These are phyloP conservation scores for Actinomucor elegans DNA, from an alignment of 371 early-diverging fungal species.

Conservation along the genomic window DNA sequence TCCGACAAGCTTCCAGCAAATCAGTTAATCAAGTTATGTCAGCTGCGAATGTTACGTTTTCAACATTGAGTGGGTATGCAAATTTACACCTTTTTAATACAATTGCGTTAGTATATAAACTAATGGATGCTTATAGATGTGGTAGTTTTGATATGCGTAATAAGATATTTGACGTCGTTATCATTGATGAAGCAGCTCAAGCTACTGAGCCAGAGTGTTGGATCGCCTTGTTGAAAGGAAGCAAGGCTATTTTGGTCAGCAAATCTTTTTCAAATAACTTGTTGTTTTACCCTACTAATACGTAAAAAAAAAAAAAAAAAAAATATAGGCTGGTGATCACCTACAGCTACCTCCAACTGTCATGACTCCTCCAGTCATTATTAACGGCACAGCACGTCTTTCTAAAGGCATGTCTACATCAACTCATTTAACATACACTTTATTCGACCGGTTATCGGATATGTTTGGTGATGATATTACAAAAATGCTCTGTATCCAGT, in stretches of 20 bases:
- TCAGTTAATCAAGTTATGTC: too few relatives aligned
- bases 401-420: conserved; percentile 13
- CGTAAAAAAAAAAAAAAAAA: too few relatives aligned
- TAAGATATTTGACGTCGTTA: conserved; percentile 79
- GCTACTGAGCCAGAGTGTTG: conserved; percentile 87
- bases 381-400: background rate
- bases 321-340: conserved; percentile 87
- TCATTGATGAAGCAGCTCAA: conserved; percentile 95
- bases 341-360: conserved; percentile 87
- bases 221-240: conserved; percentile 78
- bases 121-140: too few relatives aligned
- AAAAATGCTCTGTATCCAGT: conserved; percentile 75
- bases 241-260: conserved; percentile 70
- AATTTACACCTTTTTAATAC: too few relatives aligned
- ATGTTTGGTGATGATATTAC: conserved; percentile 59
- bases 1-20: too few relatives aligned
- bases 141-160: conserved; percentile 51
- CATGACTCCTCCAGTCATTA: conserved; percentile 34
- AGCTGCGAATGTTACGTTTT: conserved; percentile 57
- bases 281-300: too few relatives aligned
- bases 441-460: conserved; percentile 72
- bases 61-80: conserved; percentile 62
- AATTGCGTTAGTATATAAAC: too few relatives aligned
- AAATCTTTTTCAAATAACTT: too few relatives aligned
- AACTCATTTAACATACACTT: conserved; percentile 30